Base-by-base conservation (phyloP, 495 filamentous ascomycete species). In the Lophium mytilinum region DNA sequence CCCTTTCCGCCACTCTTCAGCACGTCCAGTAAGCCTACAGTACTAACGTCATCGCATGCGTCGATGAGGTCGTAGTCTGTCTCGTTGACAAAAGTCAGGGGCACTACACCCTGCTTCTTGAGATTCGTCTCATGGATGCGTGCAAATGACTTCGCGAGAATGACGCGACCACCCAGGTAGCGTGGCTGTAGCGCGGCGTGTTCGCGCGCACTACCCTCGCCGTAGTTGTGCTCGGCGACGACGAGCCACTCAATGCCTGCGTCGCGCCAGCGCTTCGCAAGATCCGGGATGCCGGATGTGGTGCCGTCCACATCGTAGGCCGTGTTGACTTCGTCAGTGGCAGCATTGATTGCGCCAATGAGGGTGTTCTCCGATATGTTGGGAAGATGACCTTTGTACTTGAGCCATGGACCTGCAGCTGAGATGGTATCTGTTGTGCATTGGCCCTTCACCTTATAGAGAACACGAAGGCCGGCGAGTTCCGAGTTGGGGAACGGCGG, bases 401-500 rank as follows among this genome's bases (percentile, higher is more conserved):
- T 97, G 37, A 98, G 78, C 93, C 93, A 98, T 3, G 91, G 91
- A 6, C 93, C 93, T 3, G 93, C 93, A 6, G 92, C 93, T 18
- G 91, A 96, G 70, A 98, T 98, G 57, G 93, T 96, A 73, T 98
- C 93, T 36, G 93, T 98, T 37, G 93, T 96, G 81, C 93, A 97
- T 72, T 98, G 94, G 54, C 93, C 93, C 56, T 89, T 86, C 48
- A 97, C 86, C 75, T 96, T 96, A 78, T 93, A 89, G 12, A 98
- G 84, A 15, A 98, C 89, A 30, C 80, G 79, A 12, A 94, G 76
- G 37, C 78, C 80, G 19, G 78, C 75, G 17, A 96, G 80, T 30
- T 97, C 92, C 15, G 75, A 74, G 33, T 74, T 50, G 9, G 90
- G 90, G 73, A 96, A 98, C 12, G 88, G 78, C 14, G 83, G 79